Evolutionary conservation across 1,139 yeast species (phyloP).

Genomic region (Debaryomycetaceae sp.): DNA sequence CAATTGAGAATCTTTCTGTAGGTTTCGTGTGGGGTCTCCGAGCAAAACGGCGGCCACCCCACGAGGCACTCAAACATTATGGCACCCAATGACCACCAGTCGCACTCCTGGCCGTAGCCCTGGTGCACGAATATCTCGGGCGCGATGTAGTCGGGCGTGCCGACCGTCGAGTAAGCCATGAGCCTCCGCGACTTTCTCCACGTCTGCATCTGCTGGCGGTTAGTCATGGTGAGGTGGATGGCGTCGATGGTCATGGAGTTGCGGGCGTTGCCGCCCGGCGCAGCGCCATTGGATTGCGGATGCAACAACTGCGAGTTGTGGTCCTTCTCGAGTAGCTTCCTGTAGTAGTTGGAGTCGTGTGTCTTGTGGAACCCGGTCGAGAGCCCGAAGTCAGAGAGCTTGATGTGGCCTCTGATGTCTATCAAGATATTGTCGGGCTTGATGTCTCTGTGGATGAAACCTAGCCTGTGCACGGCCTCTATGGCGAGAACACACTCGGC

Average conservation of each 20-base stretch:
- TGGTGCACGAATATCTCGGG: constrained; percentile 96
- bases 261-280: constrained; percentile 30
- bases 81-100: constrained; percentile 99
- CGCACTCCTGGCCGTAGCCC: constrained; percentile 99
- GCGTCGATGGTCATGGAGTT: constrained; percentile 93
- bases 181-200: constrained; percentile 95
- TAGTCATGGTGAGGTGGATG: constrained; percentile 90
- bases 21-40: constrained; percentile 98
- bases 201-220: constrained; percentile 95
- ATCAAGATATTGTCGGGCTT: constrained; percentile 80
- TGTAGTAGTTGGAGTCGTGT: constrained; percentile 75
- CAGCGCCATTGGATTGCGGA: constrained; percentile 16
- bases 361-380: constrained; percentile 86
- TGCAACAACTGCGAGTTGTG: constrained; percentile 21
- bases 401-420: constrained; percentile 77
- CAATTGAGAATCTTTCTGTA: constrained; percentile 92
- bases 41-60: constrained; percentile 99
- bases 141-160: constrained; percentile 98
- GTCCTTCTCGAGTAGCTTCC: constrained; percentile 67
- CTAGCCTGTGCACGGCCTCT: constrained; percentile 77
- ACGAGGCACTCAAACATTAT: constrained; percentile 98
- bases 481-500: constrained; percentile 85
- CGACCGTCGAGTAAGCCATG: constrained; percentile 98
- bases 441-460: constrained; percentile 76
- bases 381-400: constrained; percentile 77